Evolutionary conservation across 2,329 filamentous ascomycete species (phyloP), one percentile per base, ranked within the genome.

Genomic region (Epichloe baconii): DNA sequence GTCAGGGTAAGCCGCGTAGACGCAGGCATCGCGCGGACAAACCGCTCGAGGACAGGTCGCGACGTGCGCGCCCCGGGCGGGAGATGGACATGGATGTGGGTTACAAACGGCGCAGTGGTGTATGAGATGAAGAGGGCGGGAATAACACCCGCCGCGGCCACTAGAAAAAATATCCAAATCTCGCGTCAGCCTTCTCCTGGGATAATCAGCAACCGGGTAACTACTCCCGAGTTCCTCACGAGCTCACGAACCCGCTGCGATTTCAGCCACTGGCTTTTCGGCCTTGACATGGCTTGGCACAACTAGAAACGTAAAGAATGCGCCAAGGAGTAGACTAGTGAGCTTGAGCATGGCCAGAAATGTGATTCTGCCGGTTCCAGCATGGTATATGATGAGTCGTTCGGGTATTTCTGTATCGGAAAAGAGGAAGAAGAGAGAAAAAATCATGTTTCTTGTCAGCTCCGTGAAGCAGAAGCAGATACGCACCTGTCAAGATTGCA

Each of bases 281-380:
- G 68, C 67, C 21, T 68, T 64, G n/a, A 71, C 50, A 57, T 81
- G 83, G 19, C 72, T 68, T 0, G 85, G 85, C 0, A 78, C 79
- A 47, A 83, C 73, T 26, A 88, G 68, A 48, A 83, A 67, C 56
- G 73, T 75, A 59, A 86, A 86, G 57, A 85, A 79, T 21, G 74
- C 75, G 51, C 84, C 83, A 40, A 86, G 66, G 54, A 88, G 79
- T 41, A 93, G 74, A 3, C 83, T 83, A 1, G 81, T 81, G 51
- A 91, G 68, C 60, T 88, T 88, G 55, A 86, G 65, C 61, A 81
- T 78, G 47, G 83, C 85, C 44, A 91, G 68, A 57, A 85, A 83
- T 6, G 81, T 78, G 34, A 78, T 83, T 52, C 79, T 76, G 8
- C 75, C 75, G 0, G 79, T 83, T 49, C 87, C 86, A 49, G 82